Base-by-base conservation (phyloP, 108 stramenopile genomes). In the Nitzschia sp. region DNA sequence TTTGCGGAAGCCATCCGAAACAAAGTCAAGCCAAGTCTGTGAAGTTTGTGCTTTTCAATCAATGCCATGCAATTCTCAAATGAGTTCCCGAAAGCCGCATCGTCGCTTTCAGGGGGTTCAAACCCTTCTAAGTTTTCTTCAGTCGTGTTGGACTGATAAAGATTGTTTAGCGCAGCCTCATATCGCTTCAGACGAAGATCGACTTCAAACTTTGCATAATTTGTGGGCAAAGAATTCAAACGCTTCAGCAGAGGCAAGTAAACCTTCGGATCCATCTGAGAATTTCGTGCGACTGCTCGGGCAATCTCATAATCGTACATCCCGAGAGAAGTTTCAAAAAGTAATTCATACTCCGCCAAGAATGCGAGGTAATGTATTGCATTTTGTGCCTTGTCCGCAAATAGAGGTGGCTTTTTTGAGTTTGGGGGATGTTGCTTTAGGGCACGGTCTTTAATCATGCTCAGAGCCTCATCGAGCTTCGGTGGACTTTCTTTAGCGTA, bases 201-300 rank as follows among this genome's bases (percentile, higher is more conserved):
- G 23, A 96, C 89, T 66, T 90, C 88, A 48, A 81, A 90, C 53
- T 73, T 69, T 32, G 84, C 85, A 48, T 71, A 79, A 34, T 65
- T 63, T 44, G 54, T 47, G 28, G 91, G 91, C 44, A 93, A 61
- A 23, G 66, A 63, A 28, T 77, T 79, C 71, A 90, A 77, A 17
- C 85, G 85, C 66, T 94, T 85, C 36, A 97, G 65, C 56, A 92
- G 55, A 11, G 92, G 93, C n/a, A 97, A 70, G 58, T 95, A 97
- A 2, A 91, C 81, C 68, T 95, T 95, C 62, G 96, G 96, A 66
- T 97, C 96, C 93, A 95, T 97, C 67, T 95, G 94, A 35, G 92
- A 92, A 62, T 93, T 85, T 44, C 91, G 72, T 31, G 92, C 96
- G 30, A 95, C 90, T 45, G 90, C 91, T 74, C 91, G 77, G 1